Conservation (phyloP, 2,329 filamentous ascomycete species). For the Trichoderma koningii region DNA sequence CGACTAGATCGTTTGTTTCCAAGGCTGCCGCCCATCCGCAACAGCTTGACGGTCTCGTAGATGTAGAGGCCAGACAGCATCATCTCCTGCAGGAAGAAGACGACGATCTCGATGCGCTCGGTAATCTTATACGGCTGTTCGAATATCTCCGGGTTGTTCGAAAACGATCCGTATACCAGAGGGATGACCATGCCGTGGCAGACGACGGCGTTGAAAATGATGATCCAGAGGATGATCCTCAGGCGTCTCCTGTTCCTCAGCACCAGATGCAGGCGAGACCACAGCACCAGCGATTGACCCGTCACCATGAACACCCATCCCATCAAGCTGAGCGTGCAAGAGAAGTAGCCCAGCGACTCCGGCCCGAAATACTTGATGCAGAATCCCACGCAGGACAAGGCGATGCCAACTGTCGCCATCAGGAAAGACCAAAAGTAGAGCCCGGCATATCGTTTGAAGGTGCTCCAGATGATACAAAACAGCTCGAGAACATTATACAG, state of each 20-base stretch:
- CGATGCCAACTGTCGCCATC: constrained; percentile 38
- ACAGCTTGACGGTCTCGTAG: constrained; percentile 50
- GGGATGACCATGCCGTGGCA: constrained; percentile 58
- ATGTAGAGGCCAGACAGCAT: constrained; percentile 56
- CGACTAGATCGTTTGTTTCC: constrained; percentile 32
- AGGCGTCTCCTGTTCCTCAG: constrained; percentile 52
- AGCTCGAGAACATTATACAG: constrained; percentile 26
- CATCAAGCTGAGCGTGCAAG: constrained; percentile 30
- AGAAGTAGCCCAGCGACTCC: constrained; percentile 27
- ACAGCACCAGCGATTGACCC: constrained; percentile 61
- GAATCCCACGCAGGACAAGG: constrained; percentile 48
- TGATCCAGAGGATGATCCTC: constrained; percentile 55
- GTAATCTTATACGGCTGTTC: constrained; percentile 43
- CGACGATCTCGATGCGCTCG: constrained; percentile 56
- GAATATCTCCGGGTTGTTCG: constrained; percentile 28
- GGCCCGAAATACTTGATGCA: constrained; percentile 44
- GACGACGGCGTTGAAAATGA: constrained; percentile 55
- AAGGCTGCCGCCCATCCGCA: constrained; percentile 42
- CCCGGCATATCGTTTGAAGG: constrained; percentile 41
- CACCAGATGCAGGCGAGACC: constrained; percentile 62
- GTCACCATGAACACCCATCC: constrained; percentile 54
- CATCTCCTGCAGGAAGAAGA: constrained; percentile 57
- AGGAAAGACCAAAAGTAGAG: constrained; percentile 46
- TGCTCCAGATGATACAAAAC: constrained; percentile 49
- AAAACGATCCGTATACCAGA: constrained; percentile 55